Base-by-base conservation (phyloP, 106 monocot species). In the Narthecium ossifragum region DNA sequence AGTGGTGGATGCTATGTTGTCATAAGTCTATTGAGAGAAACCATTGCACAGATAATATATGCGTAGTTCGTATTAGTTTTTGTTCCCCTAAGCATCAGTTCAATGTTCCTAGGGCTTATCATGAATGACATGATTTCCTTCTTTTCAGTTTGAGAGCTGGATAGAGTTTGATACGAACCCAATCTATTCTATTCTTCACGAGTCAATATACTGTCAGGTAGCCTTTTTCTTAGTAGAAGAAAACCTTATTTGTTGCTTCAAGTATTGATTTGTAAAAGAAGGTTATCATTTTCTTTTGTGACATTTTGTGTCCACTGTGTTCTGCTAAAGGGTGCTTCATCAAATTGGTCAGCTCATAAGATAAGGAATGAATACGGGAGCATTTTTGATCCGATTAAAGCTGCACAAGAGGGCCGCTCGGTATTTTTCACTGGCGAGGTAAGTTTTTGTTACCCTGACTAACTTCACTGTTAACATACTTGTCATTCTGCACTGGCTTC, bases 341-440 rank as follows among this genome's bases (percentile, higher is more conserved):
- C 90, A 52, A 68, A 63, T 61, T 96, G 94, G 94, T 96, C 94
- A 38, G 94, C 94, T 75, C 75, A 90, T 11, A 90, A 51, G 64
- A 72, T 96, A 63, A 75, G 75, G 59, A 60, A 65, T 55, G 86
- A 84, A 61, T 49, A 73, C 34, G 85, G 68, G 38, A 72, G 51
- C 52, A 56, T 78, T 10, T 96, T 96, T 69, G 86, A 90, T 62
- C 78, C 94, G 17, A 57, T 90, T n/a, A 76, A 68, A 55, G 77
- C 94, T 75, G 75, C 63, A 46, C 67, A 84, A 60, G 94, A 96
- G 68, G 55, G 53, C 21, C 70, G 81, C 0, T 83, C 94, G 71
- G 86, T 96, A 46, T 84, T 66, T 78, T 96, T 96, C 41, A 90
- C 94, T 68, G 94, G 94, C 55, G 94, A 96, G 80, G 94, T 93